Evolutionary conservation across 495 filamentous ascomycete genomes (phyloP).

Genomic region (Extremus antarcticus): DNA sequence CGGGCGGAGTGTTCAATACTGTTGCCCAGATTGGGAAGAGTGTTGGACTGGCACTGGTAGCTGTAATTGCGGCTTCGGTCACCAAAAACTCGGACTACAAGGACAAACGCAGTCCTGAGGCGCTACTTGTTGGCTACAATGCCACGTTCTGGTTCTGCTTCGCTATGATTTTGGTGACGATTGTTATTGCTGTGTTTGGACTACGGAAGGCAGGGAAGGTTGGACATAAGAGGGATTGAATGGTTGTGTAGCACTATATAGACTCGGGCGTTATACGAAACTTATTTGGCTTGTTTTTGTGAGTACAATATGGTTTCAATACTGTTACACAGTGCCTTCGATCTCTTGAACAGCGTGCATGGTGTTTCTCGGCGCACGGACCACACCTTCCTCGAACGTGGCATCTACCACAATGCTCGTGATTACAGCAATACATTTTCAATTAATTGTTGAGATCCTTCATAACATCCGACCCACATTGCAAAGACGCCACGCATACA

Average conservation of each 20-base stretch:
- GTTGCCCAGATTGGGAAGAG: conserved; percentile 50
- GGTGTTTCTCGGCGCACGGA: too few species aligned
- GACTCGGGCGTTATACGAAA: too few species aligned
- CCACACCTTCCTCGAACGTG: too few species aligned
- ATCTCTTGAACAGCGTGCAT: too few species aligned
- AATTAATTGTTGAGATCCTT: too few species aligned
- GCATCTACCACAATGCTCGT: too few species aligned
- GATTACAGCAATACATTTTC: too few species aligned
- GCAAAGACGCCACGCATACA: too few species aligned
- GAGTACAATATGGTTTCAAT: too few species aligned
- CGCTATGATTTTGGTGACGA: conserved; percentile 35
- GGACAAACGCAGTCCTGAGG: conserved; percentile 29
- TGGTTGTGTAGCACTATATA: not conserved
- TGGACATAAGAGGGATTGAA: conserved; percentile 41
- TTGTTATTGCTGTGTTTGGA: conserved; percentile 36
- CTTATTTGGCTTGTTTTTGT: too few species aligned
- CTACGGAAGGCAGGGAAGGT: conserved; percentile 43
- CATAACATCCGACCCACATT: too few species aligned
- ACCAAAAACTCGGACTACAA: conserved; percentile 28
- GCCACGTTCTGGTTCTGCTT: conserved; percentile 52
- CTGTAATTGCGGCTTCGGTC: conserved; percentile 43
- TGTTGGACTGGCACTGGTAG: conserved; percentile 46
- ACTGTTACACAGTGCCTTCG: too few species aligned
- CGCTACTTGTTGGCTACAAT: conserved; percentile 46
- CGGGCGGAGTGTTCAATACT: conserved; percentile 56